These are phyloP conservation scores for Rutstroemia sp. DNA, from an alignment of 2,329 filamentous ascomycete genomes.

Conservation along the genomic window DNA sequence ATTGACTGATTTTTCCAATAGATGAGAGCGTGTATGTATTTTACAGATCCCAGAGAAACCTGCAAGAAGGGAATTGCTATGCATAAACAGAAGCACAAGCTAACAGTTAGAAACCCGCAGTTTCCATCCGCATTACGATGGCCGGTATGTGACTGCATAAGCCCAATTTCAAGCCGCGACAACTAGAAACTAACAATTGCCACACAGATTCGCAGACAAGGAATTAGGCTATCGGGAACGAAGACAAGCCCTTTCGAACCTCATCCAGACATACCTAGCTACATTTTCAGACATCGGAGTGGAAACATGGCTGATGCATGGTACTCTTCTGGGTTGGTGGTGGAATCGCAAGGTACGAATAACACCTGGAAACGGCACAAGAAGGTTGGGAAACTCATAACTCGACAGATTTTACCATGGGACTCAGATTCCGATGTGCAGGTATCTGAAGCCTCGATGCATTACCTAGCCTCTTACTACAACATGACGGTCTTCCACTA, in stretches of 20 bases:
- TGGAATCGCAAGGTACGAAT: slow-evolving; percentile 51
- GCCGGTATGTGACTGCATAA: slow-evolving; percentile 24
- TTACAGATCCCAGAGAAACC: neutral
- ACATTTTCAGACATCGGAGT: slow-evolving; percentile 53
- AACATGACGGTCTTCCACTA: slow-evolving; percentile 33
- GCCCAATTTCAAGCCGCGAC: neutral
- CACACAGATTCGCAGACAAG: slow-evolving; percentile 31
- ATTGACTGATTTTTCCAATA: slow-evolving; percentile 3
- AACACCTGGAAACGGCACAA: neutral
- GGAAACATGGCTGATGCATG: slow-evolving; percentile 58
- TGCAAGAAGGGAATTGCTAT: neutral
- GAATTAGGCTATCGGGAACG: slow-evolving; percentile 36
- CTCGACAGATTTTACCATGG: slow-evolving; percentile 59
- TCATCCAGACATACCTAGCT: slow-evolving; percentile 68
- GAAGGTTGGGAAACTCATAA: neutral
- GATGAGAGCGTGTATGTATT: slow-evolving; percentile 28
- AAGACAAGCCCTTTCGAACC: slow-evolving; percentile 52
- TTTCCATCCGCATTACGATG: slow-evolving; percentile 34
- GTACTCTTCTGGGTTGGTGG: slow-evolving; percentile 81
- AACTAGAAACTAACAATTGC: neutral
- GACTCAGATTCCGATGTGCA: slow-evolving; percentile 69
- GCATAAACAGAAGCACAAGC: neutral
- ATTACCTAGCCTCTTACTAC: slow-evolving; percentile 45
- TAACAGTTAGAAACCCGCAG: slow-evolving; percentile 17
- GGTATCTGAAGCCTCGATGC: slow-evolving; percentile 43